Evolutionary conservation across 78 protist species (phyloP), one percentile per base, ranked within the genome.

Genomic region (Dictyostelium purpureum): DNA sequence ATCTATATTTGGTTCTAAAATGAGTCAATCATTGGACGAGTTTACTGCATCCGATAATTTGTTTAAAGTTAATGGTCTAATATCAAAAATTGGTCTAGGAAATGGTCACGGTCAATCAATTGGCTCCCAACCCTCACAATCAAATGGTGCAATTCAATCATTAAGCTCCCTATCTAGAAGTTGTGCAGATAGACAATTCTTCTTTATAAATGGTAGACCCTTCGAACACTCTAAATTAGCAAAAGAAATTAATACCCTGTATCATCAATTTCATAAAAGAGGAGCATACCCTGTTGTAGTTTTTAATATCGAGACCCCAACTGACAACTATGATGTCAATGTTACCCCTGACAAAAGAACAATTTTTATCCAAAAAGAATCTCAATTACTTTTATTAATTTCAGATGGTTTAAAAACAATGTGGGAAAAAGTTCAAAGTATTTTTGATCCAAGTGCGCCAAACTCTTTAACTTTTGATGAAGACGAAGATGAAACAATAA

Each of bases 291-390:
- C 98, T 1, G 74, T 80, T 9, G 16, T 95, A 21, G 6, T 95
- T 12, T 56, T 96, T 16, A 75, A 91, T 31, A 40, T 96, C 5
- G 43, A 26, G 1, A 56, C 80, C 19, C 81, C 85, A 6, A 49
- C 88, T 1, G 54, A 56, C 40, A 38, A 45, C 18, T 93, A 47
- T 51, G 99, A 98, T 67, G 96, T 98, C 52, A 98, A 98, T 77
- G 98, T 98, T 4, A 96, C 98, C 28, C 99, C 99, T 0, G 99
- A 98, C 89, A 98, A 98, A 93, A 87, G 99, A 43, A 88, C 79
- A 0, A 77, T 97, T 2, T 57, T 97, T n/a, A 21, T 97, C 7
- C 93, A 85, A 37, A 54, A 93, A 19, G 97, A 95, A 76, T 10
- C 11, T 11, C 56, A 45, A 47, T 49, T 90, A n/a, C 1, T 90